Conservation (phyloP, 2,329 filamentous ascomycete species). For the Penicillium sp. region DNA sequence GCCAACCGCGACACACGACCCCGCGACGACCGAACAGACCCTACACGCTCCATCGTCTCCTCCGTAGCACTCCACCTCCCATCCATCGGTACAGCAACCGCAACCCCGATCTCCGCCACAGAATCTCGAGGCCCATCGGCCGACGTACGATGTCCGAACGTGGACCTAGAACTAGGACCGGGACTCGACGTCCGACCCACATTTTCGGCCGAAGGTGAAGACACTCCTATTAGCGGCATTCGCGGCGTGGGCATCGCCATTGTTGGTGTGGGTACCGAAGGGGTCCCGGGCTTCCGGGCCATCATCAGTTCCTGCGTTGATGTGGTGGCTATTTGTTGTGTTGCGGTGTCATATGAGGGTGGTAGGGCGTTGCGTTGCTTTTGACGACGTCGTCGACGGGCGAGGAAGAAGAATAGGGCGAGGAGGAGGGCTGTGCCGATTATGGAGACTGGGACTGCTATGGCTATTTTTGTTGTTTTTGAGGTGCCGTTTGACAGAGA, state of each 20-base stretch:
- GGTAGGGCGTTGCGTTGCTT: slow-evolving; percentile 5
- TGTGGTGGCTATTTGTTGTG: slow-evolving; percentile 5
- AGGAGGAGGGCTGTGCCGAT: slow-evolving; percentile 27
- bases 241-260: background rate
- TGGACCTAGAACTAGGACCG: background rate
- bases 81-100: slow-evolving; percentile 12
- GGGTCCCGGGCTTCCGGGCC: background rate
- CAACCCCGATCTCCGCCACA: slow-evolving; percentile 11
- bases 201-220: background rate
- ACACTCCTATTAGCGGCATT: slow-evolving; percentile 10
- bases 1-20: slow-evolving; percentile 9
- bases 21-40: slow-evolving; percentile 2
- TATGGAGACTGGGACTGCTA: slow-evolving; percentile 34
- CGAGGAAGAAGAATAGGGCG: slow-evolving; percentile 26
- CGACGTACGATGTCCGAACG: background rate
- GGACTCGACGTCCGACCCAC: background rate
- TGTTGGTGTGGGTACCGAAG: background rate
- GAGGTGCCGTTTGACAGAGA: slow-evolving; percentile 12
- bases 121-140: slow-evolving; percentile 1
- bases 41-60: slow-evolving; percentile 4
- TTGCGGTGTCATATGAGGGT: slow-evolving; percentile 10
- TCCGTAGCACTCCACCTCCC: slow-evolving; percentile 12
- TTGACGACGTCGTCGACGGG: slow-evolving; percentile 21
- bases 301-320: slow-evolving; percentile 17
- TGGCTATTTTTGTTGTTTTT: slow-evolving; percentile 30